Percentiles rank a stretch among this genome's conserved stretches.
Conservation (phyloP, 192 early-diverging fungal genomes). For the Podila clonocystis region DNA sequence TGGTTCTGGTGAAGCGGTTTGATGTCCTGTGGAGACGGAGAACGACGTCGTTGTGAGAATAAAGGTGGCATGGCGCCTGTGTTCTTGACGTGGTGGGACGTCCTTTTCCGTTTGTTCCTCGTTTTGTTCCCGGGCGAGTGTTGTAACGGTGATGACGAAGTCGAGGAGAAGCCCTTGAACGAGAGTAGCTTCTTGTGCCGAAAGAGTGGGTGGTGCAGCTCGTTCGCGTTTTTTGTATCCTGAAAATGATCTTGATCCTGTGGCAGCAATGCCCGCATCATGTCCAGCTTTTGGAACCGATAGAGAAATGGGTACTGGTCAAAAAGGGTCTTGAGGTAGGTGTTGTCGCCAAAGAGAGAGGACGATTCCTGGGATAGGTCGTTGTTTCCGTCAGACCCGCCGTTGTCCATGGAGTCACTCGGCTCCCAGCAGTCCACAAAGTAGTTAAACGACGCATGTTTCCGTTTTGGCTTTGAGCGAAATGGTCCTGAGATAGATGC, state of each 20-base stretch:
- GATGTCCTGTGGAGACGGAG: no score
- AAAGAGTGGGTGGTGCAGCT: not conserved
- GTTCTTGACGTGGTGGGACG: not conserved
- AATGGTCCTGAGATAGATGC: constrained; percentile 1
- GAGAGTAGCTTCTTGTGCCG: not conserved
- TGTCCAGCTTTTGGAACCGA: not conserved
- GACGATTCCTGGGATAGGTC: not conserved
- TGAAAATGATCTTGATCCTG: not conserved
- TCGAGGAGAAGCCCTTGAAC: not conserved
- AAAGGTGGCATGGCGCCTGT: no score
- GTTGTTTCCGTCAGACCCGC: not conserved
- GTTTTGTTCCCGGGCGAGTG: not conserved
- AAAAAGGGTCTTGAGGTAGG: not conserved
- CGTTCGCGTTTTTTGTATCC: not conserved
- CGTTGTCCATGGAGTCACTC: not conserved
- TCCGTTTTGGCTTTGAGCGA: not conserved
- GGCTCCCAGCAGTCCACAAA: not conserved
- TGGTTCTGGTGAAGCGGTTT: no score
- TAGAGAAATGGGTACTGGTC: not conserved
- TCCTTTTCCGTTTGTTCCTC: no score
- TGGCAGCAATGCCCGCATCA: not conserved
- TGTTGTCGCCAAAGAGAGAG: not conserved
- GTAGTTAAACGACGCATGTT: not conserved
- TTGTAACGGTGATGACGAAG: no score
- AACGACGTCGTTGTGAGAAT: no score